Base-by-base conservation (phyloP, 805 yeast genomes). In the Wickerhamomyces queroliae region DNA sequence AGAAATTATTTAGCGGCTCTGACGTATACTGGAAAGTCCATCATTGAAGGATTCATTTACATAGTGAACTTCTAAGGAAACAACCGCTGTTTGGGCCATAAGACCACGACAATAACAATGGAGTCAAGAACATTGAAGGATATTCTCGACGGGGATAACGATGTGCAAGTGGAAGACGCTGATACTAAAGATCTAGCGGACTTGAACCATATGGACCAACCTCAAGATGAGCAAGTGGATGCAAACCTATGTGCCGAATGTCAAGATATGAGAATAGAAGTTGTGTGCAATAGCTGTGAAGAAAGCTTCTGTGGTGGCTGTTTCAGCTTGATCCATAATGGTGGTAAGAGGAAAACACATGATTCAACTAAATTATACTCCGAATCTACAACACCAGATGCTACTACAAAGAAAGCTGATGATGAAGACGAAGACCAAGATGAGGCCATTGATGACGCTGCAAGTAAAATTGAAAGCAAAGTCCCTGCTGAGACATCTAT, bases 221-320 rank as follows among this genome's bases (percentile, higher is more conserved):
- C 43, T 18, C 56, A 49, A 7, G 52, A 46, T 10, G 45, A 52
- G 1, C 58, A 51, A 5, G 58, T 48, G 27, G 67, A 69, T 52
- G 60, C 69, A 12, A 50, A 58, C 10, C 60, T 72, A 31, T 84
- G 93, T 58, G 69, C 78, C 15, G 91, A 83, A 47, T 83, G 93
- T 56, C 74, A 74, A 27, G 87, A 83, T 53, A 85, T 80, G 78
- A 81, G 85, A 17, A 64, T 74, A 4, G 86, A 80, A 48, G 58
- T 79, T n/a, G 57, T 64, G 27, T 83, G 93, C 58, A 53, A 61
- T 24, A 69, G 69, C 41, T 83, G 93, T 60, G 75, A 72, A 30
- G 91, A 83, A 50, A 66, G 66, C 13, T 83, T 80, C 50, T 83
- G 93, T 59, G 67, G 70, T 23, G 85, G 81, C 3, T 84, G 91